These are phyloP conservation scores for Rhodamnia argentea DNA, from an alignment of 345 rosid genomes.

Conservation along the genomic window DNA sequence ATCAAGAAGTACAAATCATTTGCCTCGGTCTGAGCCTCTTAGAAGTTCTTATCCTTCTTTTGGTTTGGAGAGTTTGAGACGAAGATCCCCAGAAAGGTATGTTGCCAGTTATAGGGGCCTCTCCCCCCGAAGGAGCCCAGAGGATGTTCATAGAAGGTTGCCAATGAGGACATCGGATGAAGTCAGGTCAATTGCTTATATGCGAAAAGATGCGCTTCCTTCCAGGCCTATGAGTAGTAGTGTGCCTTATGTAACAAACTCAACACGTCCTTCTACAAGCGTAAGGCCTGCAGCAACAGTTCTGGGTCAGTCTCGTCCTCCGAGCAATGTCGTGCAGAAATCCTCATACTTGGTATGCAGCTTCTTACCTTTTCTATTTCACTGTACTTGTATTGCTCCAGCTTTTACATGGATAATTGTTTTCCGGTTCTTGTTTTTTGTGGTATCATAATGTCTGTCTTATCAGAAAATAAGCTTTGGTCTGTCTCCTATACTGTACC, in stretches of 20 bases:
- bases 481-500: neutral
- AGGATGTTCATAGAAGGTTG: constrained; percentile 38
- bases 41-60: constrained; percentile 53
- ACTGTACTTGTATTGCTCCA: neutral
- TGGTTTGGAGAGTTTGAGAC: constrained; percentile 56
- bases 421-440: neutral
- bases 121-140: constrained; percentile 47
- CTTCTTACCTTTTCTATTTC: constrained; percentile 1
- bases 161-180: constrained; percentile 43
- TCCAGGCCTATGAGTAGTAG: constrained; percentile 32
- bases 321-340: constrained; percentile 33
- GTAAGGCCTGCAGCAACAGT: constrained; percentile 41
- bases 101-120: constrained; percentile 45
- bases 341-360: constrained; percentile 42
- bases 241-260: constrained; percentile 37
- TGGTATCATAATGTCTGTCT: neutral
- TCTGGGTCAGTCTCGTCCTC: constrained; percentile 39
- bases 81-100: constrained; percentile 61
- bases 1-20: constrained; percentile 39
- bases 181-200: constrained; percentile 43
- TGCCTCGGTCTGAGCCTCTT: constrained; percentile 33
- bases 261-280: constrained; percentile 39
- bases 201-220: constrained; percentile 41
- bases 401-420: neutral
- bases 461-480: neutral